phyloP scores from a whole-genome alignment of 2,329 filamentous ascomycete species.

The Fusarium austroafricanum region DNA sequence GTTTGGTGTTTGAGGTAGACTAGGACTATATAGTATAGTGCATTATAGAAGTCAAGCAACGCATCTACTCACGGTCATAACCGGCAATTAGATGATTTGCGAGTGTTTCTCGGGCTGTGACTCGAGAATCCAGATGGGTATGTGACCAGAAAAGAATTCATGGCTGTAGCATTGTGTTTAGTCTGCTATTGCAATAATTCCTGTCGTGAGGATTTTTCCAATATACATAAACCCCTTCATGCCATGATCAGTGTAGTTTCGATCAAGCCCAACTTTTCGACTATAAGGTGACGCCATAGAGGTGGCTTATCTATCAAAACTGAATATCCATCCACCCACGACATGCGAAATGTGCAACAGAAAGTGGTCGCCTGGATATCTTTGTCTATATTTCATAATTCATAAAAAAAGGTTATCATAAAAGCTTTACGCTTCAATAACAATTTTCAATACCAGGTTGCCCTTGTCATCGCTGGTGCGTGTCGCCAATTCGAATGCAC shows the following conservation, averaged over 20 bases:
- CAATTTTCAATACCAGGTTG: slow-evolving; percentile 78
- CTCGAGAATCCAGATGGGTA: not conserved
- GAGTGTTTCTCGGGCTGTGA: not conserved
- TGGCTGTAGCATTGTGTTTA: not conserved
- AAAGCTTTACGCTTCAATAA: slow-evolving; percentile 64
- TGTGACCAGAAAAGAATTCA: not conserved
- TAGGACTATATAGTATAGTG: slow-evolving; percentile 11
- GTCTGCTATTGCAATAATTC: not conserved
- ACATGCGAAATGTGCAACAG: not conserved
- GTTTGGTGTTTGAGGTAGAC: slow-evolving; percentile 44
- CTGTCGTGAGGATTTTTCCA: not conserved
- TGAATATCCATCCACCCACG: not conserved
- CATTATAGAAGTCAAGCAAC: slow-evolving; percentile 9
- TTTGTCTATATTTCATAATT: slow-evolving; percentile 36
- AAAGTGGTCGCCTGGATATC: slow-evolving; percentile 27
- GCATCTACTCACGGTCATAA: not conserved
- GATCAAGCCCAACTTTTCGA: not conserved
- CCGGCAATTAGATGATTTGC: not conserved
- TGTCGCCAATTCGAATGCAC: slow-evolving; percentile 77
- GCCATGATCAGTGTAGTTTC: not conserved
- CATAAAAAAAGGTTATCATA: slow-evolving; percentile 6
- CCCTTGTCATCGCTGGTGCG: slow-evolving; percentile 75
- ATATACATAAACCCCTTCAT: not conserved
- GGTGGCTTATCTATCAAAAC: not conserved
- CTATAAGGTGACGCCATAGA: not conserved